Evolutionary conservation across 495 filamentous ascomycete species (phyloP).

Genomic region (Podospora sp.): DNA sequence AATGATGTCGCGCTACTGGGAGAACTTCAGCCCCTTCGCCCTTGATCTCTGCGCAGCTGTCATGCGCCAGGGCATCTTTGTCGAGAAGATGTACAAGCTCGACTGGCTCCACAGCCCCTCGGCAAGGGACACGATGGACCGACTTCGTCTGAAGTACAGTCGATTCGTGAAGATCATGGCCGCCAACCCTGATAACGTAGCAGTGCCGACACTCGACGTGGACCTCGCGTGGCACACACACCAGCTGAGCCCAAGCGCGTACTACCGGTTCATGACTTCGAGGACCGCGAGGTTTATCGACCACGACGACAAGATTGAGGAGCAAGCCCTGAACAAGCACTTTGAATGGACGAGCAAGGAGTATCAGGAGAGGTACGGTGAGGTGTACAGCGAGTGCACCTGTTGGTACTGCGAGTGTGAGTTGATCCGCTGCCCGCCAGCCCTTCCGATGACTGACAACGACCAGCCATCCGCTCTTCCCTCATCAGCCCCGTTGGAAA

Average conservation of each 20-base stretch:
- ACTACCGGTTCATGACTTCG: constrained; percentile 58
- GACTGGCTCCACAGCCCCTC: constrained; percentile 76
- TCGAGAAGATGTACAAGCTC: constrained; percentile 80
- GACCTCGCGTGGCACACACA: constrained; percentile 83
- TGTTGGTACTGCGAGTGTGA: constrained; percentile 86
- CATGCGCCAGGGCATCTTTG: constrained; percentile 75
- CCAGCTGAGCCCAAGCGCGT: constrained; percentile 64
- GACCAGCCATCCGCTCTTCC: constrained; percentile 61
- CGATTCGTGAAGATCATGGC: constrained; percentile 71
- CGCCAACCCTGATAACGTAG: constrained; percentile 51
- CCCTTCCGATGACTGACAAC: background rate
- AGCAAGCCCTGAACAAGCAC: constrained; percentile 58
- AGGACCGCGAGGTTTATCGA: constrained; percentile 63
- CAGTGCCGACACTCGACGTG: constrained; percentile 85
- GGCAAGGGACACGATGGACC: constrained; percentile 62
- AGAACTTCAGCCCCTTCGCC: constrained; percentile 69
- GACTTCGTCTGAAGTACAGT: constrained; percentile 68
- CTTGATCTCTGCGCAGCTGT: constrained; percentile 79
- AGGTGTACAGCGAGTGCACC: constrained; percentile 79
- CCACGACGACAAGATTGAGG: constrained; percentile 84
- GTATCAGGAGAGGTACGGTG: constrained; percentile 64
- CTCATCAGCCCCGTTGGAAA: constrained; percentile 53
- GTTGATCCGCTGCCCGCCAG: background rate
- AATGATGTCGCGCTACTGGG: constrained; percentile 82
- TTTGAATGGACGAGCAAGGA: constrained; percentile 76